Conservation (phyloP, 345 rosid species). For the Populus deltoides region DNA sequence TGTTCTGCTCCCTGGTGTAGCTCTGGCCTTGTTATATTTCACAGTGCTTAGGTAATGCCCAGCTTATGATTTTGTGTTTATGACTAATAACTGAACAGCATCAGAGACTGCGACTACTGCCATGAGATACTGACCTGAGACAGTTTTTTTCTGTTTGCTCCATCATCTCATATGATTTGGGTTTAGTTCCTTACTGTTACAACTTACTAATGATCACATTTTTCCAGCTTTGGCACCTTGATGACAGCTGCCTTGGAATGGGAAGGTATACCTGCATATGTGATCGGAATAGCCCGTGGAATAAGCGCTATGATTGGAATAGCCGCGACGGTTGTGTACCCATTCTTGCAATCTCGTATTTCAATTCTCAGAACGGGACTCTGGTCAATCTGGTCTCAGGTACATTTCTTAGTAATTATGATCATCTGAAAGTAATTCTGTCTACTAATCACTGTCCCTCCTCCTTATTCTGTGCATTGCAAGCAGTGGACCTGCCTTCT, state of each 20-base stretch:
- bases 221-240: conserved; percentile 66
- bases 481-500: conserved; percentile 70
- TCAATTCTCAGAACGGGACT: conserved; percentile 71
- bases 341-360: conserved; percentile 55
- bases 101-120: neutral
- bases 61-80: neutral
- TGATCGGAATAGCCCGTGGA: conserved; percentile 75
- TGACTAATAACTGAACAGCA: neutral
- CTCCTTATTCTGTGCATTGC: neutral
- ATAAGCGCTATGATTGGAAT: conserved; percentile 70
- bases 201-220: neutral
- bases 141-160: neutral
- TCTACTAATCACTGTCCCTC: neutral
- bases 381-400: conserved; percentile 95
- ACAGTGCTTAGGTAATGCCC: conserved; percentile 70
- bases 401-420: conserved; percentile 9
- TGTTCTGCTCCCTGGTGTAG: conserved; percentile 61
- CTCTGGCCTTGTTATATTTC: conserved; percentile 72
- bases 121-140: neutral
- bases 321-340: conserved; percentile 68
- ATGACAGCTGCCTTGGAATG: conserved; percentile 88
- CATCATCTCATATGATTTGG: neutral
- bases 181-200: neutral
- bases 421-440: neutral
- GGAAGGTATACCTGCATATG: conserved; percentile 68